Conservation (phyloP, 2,329 filamentous ascomycete species). For the Alternaria tenuissima region DNA sequence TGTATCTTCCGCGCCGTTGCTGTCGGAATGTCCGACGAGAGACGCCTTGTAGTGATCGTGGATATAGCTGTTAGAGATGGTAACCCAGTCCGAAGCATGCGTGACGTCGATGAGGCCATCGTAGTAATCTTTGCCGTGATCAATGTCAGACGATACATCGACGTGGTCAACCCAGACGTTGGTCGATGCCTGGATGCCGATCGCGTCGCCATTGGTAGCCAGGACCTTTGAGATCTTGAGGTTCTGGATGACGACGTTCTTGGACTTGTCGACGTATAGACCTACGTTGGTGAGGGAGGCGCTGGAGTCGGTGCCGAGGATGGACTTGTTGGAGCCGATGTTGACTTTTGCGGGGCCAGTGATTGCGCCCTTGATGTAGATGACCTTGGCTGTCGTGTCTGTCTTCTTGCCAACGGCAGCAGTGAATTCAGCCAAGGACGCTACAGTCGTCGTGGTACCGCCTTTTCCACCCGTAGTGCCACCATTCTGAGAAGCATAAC, state of each 20-base stretch:
- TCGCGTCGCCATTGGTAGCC: slow-evolving; percentile 57
- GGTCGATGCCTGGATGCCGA: slow-evolving; percentile 58
- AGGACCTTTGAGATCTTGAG: slow-evolving; percentile 61
- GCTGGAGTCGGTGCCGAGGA: slow-evolving; percentile 59
- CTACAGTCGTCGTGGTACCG: not conserved
- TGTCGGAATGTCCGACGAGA: slow-evolving; percentile 68
- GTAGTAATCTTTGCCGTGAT: slow-evolving; percentile 73
- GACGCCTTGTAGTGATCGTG: slow-evolving; percentile 68
- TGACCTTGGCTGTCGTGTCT: slow-evolving; percentile 21
- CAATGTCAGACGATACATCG: slow-evolving; percentile 67
- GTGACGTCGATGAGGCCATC: slow-evolving; percentile 72
- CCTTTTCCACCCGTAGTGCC: not conserved
- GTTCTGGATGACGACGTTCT: slow-evolving; percentile 67
- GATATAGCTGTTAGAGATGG: slow-evolving; percentile 61
- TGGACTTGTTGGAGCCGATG: slow-evolving; percentile 59
- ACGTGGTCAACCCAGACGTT: slow-evolving; percentile 73
- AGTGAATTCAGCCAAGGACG: slow-evolving; percentile 37
- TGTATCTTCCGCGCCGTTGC: slow-evolving; percentile 65
- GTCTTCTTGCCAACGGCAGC: slow-evolving; percentile 56
- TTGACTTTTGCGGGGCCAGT: slow-evolving; percentile 47
- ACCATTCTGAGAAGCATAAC: not conserved
- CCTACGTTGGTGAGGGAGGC: slow-evolving; percentile 56
- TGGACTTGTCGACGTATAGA: slow-evolving; percentile 13
- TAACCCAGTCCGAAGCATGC: slow-evolving; percentile 70
- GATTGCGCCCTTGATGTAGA: not conserved